Conservation (phyloP, 305 asterid genomes). For the Fraxinus paxiana region DNA sequence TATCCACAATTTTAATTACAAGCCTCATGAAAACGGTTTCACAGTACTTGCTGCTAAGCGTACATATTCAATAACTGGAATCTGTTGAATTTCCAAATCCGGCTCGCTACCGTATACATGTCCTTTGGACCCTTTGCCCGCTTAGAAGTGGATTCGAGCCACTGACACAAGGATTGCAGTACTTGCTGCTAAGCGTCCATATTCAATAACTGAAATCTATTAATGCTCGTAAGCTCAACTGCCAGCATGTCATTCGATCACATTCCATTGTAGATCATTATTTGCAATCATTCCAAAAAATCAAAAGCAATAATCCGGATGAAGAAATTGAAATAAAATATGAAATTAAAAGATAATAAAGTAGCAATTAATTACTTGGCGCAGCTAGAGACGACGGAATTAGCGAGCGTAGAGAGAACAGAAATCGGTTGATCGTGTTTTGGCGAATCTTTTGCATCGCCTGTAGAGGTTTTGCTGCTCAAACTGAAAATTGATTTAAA, state of each 20-base stretch:
- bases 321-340: background rate
- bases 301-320: background rate
- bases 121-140: background rate
- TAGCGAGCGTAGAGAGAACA: slow-evolving; percentile 59
- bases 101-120: background rate
- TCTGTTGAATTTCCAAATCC: background rate
- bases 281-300: background rate
- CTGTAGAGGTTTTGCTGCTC: slow-evolving; percentile 26
- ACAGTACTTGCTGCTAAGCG: background rate
- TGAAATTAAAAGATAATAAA: background rate
- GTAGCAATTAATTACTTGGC: slow-evolving; percentile 38
- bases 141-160: background rate
- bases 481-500: slow-evolving; percentile 52
- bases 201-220: background rate
- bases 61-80: background rate
- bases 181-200: background rate
- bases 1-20: background rate
- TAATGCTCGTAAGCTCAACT: background rate
- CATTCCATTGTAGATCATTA: slow-evolving; percentile 3
- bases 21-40: background rate
- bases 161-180: background rate
- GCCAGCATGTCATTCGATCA: background rate
- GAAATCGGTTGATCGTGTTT: slow-evolving; percentile 36
- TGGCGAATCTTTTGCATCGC: slow-evolving; percentile 25
- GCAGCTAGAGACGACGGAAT: slow-evolving; percentile 67